Base-by-base conservation (phyloP, 192 early-diverging fungal species). In the Coemansia sp. region DNA sequence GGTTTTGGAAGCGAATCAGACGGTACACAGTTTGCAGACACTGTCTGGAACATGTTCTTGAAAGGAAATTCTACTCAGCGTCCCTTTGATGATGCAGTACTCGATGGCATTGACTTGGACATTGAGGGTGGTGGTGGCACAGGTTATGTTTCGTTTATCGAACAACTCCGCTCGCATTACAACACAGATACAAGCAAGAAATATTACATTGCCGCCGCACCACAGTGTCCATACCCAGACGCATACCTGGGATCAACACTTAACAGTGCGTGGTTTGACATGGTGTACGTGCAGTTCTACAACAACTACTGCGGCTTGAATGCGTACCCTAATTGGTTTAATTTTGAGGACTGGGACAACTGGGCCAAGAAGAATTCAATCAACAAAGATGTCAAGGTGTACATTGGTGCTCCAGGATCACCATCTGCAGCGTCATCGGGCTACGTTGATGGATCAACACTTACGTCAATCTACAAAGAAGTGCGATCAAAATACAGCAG, bases 231-330 rank as follows among this genome's bases (percentile, higher is more conserved):
- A 0, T 88, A 71, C 61, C 88, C 86, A 2, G 87, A 89, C 24
- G 67, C 81, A 6, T 82, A 85, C 36, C 70, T 86, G 0, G 80
- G 80, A 6, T 77, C 79, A 17, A 78, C 85, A 0, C 66, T 89
- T 53, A 78, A 85, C 32, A 76, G 68, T 31, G 84, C 83, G 1
- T 86, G 84, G 84, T 85, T 90, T 57, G 88, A 90, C 71, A 72
- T 87, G 67, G 85, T 88, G 17, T 85, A 69, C 64, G 80, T 88
- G n/a, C 88, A 90, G 68, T 90, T 88, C 74, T 90, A 90, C 81
- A 89, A 89, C 76, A 89, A 89, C 75, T 86, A 84, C 42, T 89
- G 88, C 63, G 84, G 85, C 17, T 71, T 86, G 30, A 77, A 83
- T 20, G 74, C 72, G 20, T 87, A 78, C 56, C 63, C 72, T 0